Evolutionary conservation across 192 early-diverging fungal species (phyloP), one percentile per base, ranked within the genome.

Genomic region (Dimargaris cristalligena): DNA sequence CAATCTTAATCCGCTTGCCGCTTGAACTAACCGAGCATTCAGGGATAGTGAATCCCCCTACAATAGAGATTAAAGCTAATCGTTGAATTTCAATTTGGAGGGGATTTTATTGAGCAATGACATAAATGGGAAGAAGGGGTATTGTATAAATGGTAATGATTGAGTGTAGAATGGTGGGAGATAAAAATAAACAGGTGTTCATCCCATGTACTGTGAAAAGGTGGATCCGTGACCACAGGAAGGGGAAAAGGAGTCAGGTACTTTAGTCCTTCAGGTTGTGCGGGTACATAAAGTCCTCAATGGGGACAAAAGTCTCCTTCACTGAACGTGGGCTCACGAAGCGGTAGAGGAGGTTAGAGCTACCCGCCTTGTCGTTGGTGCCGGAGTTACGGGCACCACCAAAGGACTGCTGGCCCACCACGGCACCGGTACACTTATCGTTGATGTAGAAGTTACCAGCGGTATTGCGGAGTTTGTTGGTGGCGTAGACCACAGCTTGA

Each of bases 281-380:
- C n/a, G 89, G 90, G 66, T 97, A 97, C 31, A 62, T 34, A 60
- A 83, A 89, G n/a, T 72, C 70, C 22, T 81, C 75, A 58, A 94
- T 76, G 6, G 87, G 85, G 31, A 91, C 74, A 78, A 95, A 92
- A 62, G 77, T 85, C 72, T 97, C 94, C 81, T 97, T 97, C 78
- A 95, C 88, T 8, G 91, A 83, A 61, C 94, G 90, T 18, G 90
- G 84, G 33, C 89, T 92, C 33, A 92, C 78, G 70, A 92, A 97
- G 63, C 94, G 84, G 58, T 87, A 80, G 41, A 94, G 69, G 59
- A 85, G 69, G 11, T 71, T 74, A 31, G 80, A 80, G 76, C 79
- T 77, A 51, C 94, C 94, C n/a, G 91, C 92, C 80, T 98, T 98
- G 67, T 98, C 94, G 67, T 98, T 98, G n/a, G 94, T 98, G 48